Percentiles rank a stretch among this genome's conserved stretches.
These are phyloP conservation scores for Coemansia reversa DNA, from an alignment of 192 early-diverging fungal species.

Conservation along the genomic window DNA sequence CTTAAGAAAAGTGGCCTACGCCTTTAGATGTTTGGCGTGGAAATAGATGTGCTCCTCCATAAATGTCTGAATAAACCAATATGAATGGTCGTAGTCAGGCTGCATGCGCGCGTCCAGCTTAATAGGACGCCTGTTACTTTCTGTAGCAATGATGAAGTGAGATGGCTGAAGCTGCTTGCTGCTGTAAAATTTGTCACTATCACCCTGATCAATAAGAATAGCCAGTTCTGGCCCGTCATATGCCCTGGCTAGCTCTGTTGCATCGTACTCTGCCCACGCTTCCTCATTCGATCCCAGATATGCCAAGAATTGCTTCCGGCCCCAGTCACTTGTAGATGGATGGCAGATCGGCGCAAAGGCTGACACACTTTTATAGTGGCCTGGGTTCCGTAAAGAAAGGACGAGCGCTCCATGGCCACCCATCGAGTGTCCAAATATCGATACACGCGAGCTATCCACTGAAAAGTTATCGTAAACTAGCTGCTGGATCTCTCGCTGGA, in stretches of 20 bases:
- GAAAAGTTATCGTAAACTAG: constrained; percentile 59
- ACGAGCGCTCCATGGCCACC: constrained; percentile 90
- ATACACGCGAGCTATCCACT: constrained; percentile 62
- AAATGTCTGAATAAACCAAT: constrained; percentile 82
- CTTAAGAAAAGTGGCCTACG: background rate
- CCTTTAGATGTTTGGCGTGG: constrained; percentile 60
- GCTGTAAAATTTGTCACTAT: constrained; percentile 66
- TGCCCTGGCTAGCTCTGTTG: constrained; percentile 63
- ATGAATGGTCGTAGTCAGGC: constrained; percentile 85
- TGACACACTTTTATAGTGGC: constrained; percentile 68
- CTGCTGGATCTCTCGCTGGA: constrained; percentile 69
- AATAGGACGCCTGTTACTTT: constrained; percentile 42
- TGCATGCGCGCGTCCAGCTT: constrained; percentile 66
- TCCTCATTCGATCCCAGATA: constrained; percentile 66
- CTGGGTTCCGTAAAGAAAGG: constrained; percentile 69
- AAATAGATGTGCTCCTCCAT: constrained; percentile 74
- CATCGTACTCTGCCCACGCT: constrained; percentile 72
- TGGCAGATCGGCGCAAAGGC: constrained; percentile 85
- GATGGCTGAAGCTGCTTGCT: constrained; percentile 64
- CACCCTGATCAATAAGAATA: constrained; percentile 65
- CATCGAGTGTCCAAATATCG: constrained; percentile 74
- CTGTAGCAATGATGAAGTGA: constrained; percentile 55
- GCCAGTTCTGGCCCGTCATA: constrained; percentile 45
- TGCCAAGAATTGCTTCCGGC: constrained; percentile 72
- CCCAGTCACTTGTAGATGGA: constrained; percentile 72